These are phyloP conservation scores for Rhizophagus sp. DNA, from an alignment of 192 early-diverging fungal species.

Conservation along the genomic window DNA sequence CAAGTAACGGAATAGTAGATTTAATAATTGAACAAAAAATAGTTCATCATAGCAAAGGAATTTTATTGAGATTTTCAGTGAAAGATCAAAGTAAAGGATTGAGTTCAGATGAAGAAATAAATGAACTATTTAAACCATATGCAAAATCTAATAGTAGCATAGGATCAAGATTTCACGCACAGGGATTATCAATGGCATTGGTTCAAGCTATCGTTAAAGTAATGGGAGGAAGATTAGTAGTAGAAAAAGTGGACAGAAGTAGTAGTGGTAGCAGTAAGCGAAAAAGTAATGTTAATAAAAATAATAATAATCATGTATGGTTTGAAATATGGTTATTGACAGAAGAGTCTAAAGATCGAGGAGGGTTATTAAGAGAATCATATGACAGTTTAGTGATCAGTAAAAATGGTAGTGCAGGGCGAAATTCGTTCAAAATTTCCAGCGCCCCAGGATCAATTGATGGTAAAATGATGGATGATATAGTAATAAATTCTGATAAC, in stretches of 20 bases:
- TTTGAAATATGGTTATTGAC: slow-evolving; percentile 19
- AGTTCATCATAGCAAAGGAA: not conserved
- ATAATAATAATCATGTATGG: not conserved
- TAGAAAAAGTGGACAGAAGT: not conserved
- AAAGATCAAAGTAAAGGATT: slow-evolving; percentile 18
- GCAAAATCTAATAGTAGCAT: not conserved
- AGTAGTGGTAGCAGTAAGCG: not conserved
- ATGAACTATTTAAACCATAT: slow-evolving; percentile 24
- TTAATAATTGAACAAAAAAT: not conserved
- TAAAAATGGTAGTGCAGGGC: not conserved
- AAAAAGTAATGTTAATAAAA: not conserved
- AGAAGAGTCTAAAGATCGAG: not conserved
- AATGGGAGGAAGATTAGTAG: slow-evolving; percentile 8
- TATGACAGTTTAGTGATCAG: not conserved
- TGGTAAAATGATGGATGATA: not conserved
- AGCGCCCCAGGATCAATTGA: not conserved
- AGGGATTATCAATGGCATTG: slow-evolving; percentile 20
- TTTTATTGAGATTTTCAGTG: slow-evolving; percentile 13
- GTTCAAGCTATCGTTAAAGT: slow-evolving; percentile 20
- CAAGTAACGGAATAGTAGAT: not conserved
- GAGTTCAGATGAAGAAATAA: slow-evolving; percentile 5
- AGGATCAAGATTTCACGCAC: slow-evolving; percentile 26
- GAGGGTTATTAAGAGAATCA: not conserved
- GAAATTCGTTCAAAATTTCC: not conserved
- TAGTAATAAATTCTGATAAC: not conserved